phyloP scores from a whole-genome alignment of 192 early-diverging fungal species.

The Mortierella claussenii region DNA sequence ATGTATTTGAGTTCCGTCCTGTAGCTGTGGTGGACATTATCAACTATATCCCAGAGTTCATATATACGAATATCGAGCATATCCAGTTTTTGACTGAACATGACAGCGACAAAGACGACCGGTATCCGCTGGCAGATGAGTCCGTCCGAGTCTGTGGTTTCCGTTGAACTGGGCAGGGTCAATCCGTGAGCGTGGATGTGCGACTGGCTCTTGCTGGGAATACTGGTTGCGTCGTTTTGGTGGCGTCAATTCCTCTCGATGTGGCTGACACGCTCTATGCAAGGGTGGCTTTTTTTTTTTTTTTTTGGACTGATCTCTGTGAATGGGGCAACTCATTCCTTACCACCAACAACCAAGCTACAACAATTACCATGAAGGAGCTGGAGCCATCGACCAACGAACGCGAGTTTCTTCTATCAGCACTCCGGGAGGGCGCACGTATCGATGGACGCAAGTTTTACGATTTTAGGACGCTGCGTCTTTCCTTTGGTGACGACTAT shows the following conservation, averaged over 20 bases:
- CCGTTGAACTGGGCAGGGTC: no score
- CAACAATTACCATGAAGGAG: conserved; percentile 46
- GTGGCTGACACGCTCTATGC: no score
- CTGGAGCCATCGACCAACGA: conserved; percentile 78
- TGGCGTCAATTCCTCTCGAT: no score
- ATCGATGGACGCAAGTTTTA: conserved; percentile 82
- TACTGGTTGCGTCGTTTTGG: no score
- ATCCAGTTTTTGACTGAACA: conserved; percentile 74
- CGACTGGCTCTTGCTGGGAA: no score
- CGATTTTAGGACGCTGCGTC: conserved; percentile 76
- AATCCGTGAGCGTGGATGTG: no score
- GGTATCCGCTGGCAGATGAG: not conserved
- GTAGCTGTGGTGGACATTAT: conserved; percentile 48
- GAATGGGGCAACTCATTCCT: not conserved
- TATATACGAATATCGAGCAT: conserved; percentile 60
- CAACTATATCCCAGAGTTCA: conserved; percentile 68
- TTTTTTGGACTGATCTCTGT: not conserved
- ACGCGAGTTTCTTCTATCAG: conserved; percentile 75
- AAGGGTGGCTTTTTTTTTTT: no score
- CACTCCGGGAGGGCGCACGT: conserved; percentile 75
- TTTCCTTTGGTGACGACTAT: conserved; percentile 73
- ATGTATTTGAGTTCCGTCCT: conserved; percentile 49
- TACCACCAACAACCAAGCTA: not conserved
- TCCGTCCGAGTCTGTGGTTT: conserved; percentile 74
- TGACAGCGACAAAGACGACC: conserved; percentile 65